Base-by-base conservation (phyloP, 1,284 basidiomycete genomes). In the Afroboletus lepidellus region DNA sequence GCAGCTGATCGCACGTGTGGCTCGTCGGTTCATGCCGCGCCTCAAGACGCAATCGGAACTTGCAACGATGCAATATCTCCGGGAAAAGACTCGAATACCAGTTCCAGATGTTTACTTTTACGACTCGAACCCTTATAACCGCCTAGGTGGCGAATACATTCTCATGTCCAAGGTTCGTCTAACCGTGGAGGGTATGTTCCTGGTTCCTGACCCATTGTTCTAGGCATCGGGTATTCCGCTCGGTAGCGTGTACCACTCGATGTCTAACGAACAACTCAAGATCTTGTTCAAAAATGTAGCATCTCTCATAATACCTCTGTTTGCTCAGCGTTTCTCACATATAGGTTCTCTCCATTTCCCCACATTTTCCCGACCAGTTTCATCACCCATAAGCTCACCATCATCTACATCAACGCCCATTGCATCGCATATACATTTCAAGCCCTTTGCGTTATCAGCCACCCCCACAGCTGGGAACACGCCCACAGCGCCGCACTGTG, bases 11-110 rank as follows among this genome's bases (percentile, higher is more conserved):
- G 86, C 85, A 5, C 80, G 88, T 34, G 86, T 92, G 23, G 89
- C 89, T 3, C 83, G 88, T 45, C 80, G 86, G 13, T 90, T 87
- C 69, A 90, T 91, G 87, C 85, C 88, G 2, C 79, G 84, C 30
- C 75, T 89, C 57, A 92, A 92, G 74, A 90, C 85, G 5, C 85
- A 87, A 66, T 90, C 87, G 0, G 90, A 92, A 65, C 84, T 90
- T 16, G 89, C 89, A 3, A 92, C 89, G 0, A 83, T 92, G 74
- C 76, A 78, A 27, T 92, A 86, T 65, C 75, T 92, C 32, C 82
- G 85, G 46, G 75, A 82, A 57, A 75, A 80, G 58, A 87, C 87
- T 3, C 70, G 72, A 50, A 75, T 90, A 20, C 88, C 89, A 0
- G 85, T 91, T 6, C 88, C 89, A 0, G 75, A 71, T 20, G 80